Percentiles rank a stretch among this genome's conserved stretches.
phyloP scores from a whole-genome alignment of 306 rosid species.

The Rosa chinensis region DNA sequence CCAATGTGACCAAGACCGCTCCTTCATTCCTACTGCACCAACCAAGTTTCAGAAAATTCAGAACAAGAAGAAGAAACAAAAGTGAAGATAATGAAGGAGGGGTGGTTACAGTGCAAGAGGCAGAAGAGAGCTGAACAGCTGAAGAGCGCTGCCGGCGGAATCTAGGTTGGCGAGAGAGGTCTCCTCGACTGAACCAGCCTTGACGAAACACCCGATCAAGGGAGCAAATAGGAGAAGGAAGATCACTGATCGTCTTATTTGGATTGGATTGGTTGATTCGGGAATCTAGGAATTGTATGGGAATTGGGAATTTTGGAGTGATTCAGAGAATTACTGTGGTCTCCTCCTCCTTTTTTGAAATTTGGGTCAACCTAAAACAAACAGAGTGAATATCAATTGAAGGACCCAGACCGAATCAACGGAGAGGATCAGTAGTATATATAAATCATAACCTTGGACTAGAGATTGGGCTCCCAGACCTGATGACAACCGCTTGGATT shows the following conservation, averaged over 20 bases:
- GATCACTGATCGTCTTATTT: constrained; percentile 24
- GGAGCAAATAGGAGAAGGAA: constrained; percentile 25
- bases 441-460: too few species aligned
- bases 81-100: background rate
- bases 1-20: constrained; percentile 19
- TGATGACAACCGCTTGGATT: too few species aligned
- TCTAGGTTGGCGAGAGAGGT: constrained; percentile 10
- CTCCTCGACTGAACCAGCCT: background rate
- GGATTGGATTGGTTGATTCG: background rate
- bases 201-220: constrained; percentile 1
- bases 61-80: background rate
- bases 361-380: too few species aligned
- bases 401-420: too few species aligned
- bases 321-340: too few species aligned
- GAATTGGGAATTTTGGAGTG: too few species aligned
- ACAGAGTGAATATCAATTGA: too few species aligned
- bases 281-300: constrained; percentile 4
- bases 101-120: constrained; percentile 25
- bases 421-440: too few species aligned
- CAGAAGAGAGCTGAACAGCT: constrained; percentile 21
- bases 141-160: background rate
- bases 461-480: too few species aligned
- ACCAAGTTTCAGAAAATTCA: background rate
- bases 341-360: too few species aligned
- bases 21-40: constrained; percentile 20